These are phyloP conservation scores for Diaporthe sp. DNA, from an alignment of 2,329 filamentous ascomycete genomes.

Conservation along the genomic window DNA sequence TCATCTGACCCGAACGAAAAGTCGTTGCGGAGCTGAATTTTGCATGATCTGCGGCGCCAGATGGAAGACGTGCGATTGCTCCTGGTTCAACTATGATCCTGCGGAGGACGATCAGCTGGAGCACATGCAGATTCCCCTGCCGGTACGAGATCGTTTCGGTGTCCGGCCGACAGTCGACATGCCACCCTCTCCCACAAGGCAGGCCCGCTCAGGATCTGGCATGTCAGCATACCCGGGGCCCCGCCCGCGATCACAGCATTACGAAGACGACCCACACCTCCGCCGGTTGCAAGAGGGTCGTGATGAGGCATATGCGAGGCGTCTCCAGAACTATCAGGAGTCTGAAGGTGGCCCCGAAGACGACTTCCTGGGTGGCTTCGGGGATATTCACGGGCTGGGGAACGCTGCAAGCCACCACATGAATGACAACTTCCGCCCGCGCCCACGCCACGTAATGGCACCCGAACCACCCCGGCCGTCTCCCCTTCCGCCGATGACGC, in stretches of 20 bases:
- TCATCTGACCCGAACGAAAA: slow-evolving; percentile 42
- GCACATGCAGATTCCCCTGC: slow-evolving; percentile 63
- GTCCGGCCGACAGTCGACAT: slow-evolving; percentile 32
- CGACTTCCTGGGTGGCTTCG: slow-evolving; percentile 52
- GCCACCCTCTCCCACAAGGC: slow-evolving; percentile 48
- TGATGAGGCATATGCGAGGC: slow-evolving; percentile 57
- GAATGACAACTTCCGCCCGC: slow-evolving; percentile 69
- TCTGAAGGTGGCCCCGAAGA: slow-evolving; percentile 52
- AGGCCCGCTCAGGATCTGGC: slow-evolving; percentile 45
- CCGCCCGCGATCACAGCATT: slow-evolving; percentile 50
- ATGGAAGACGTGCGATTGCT: slow-evolving; percentile 88
- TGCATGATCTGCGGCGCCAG: slow-evolving; percentile 87
- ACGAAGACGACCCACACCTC: slow-evolving; percentile 62
- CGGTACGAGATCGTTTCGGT: slow-evolving; percentile 42
- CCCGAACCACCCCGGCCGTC: slow-evolving; percentile 50
- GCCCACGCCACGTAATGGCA: slow-evolving; percentile 52
- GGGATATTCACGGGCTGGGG: slow-evolving; percentile 58
- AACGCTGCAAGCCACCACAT: slow-evolving; percentile 70
- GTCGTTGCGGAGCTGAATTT: slow-evolving; percentile 85
- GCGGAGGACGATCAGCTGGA: slow-evolving; percentile 67
- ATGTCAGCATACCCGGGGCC: slow-evolving; percentile 42
- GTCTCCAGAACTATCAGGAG: slow-evolving; percentile 51
- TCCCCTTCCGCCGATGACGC: slow-evolving; percentile 22
- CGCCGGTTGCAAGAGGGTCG: slow-evolving; percentile 61
- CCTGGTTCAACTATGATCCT: slow-evolving; percentile 78